Evolutionary conservation across 2,329 filamentous ascomycete genomes (phyloP), one percentile per base, ranked within the genome.

Genomic region (Coniochaeta sp.): DNA sequence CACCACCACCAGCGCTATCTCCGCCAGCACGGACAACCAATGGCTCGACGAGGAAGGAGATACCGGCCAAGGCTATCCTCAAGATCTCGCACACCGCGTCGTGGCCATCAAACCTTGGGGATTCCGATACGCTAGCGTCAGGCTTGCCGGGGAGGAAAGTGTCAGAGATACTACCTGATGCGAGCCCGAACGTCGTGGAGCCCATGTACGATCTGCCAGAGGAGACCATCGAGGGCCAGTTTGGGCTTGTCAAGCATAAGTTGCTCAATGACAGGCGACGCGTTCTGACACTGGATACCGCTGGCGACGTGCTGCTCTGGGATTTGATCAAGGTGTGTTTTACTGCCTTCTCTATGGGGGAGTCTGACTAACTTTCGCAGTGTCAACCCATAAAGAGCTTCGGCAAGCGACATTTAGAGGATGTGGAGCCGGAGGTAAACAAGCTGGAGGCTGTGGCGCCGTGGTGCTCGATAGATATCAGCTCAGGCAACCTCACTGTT

Each of bases 391-490:
- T 97, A 51, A 81, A 89, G 66, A 90, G 87, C n/a, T 99, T 94
- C 67, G 94, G 94, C 40, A 96, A 96, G 71, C 83, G 87, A 42
- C 89, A 97, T 68, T 78, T 99, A 3, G 92, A 97, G 62, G 92
- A 97, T 65, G 90, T 99, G 7, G 86, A 91, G 53, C 83, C 85
- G 1, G 80, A 91, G 62, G 81, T 96, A 51, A 96, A 96, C 63
- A 96, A 90, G 0, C 78, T 82, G 12, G 91, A 96, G 65, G 91
- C 86, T 28, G 89, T 97, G 33, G 87, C 92, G 4, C 92, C 95
- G 51, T 99, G 94, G 94, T 99, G 94, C 65, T 89, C 89, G 1
- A 87, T 97, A 50, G 91, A 99, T 63, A 91, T 92, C 18, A 86
- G 92, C 60, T 97, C 92, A 4, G 94, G 94, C 31, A 90, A 89